Base-by-base conservation (phyloP, 495 filamentous ascomycete genomes). In the Neurospora hispaniola region DNA sequence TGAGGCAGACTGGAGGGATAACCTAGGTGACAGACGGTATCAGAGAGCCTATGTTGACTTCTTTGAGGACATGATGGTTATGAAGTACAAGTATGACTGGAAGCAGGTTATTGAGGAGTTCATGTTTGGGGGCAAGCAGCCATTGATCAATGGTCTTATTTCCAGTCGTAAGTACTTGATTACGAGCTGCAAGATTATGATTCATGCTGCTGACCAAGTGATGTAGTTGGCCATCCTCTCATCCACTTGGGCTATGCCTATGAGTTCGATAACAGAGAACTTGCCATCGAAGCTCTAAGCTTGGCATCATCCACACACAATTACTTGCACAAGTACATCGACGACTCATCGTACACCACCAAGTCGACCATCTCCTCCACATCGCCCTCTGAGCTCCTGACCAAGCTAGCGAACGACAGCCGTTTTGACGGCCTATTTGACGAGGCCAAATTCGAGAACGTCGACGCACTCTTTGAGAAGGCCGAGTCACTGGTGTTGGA, bases 241-340 rank as follows among this genome's bases (percentile, higher is more conserved):
- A 96, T 97, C 70, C 94, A 98, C 74, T 86, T 97, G 1, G 93
- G 89, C 48, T 97, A 96, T 78, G 94, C 93, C 11, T 94, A 90
- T 77, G 93, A 97, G 81, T 84, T 97, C 74, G 86, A 89, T 73
- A 94, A 84, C 71, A 88, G 90, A 41, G 93, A 94, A 76, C 78
- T 96, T 20, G 94, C 88, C 69, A 94, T 95, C 82, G 94, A 98
- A 84, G 91, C 93, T 6, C 86, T 98, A 3, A 88, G 86, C 0
- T 84, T 95, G 48, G 81, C 88, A 10, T 83, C 91, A 3, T 89
- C 88, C n/a, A 89, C 91, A 79, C 92, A 96, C 84, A 87, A 88
- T 79, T 87, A 85, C 75, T 83, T 91, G 18, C 92, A 96, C 84
- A 93, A 91, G 81, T 97, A 94, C 76, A 75, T 91, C 18, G 92